Percentiles rank a stretch among this genome's conserved stretches.
Evolutionary conservation across 306 rosid genomes (phyloP).

Genomic region (Castanopsis chinensis): DNA sequence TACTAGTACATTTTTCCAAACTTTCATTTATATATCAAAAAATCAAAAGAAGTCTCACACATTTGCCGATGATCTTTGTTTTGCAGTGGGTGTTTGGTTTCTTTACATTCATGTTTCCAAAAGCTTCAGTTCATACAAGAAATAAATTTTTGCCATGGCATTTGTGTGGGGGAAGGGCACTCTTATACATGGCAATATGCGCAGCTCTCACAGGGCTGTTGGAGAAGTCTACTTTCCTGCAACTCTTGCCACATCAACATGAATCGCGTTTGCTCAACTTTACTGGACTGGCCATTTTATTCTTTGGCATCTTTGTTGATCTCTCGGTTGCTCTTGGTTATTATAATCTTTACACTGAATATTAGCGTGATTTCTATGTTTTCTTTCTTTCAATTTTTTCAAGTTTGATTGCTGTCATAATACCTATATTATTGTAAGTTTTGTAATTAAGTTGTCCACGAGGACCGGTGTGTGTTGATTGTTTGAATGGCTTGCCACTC

Average conservation of each 20-base stretch:
- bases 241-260: not conserved
- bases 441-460: not conserved
- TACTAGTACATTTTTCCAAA: too few species aligned
- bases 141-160: constrained; percentile 49
- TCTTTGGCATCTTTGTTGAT: constrained; percentile 73
- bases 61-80: not conserved
- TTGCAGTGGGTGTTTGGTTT: constrained; percentile 74
- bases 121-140: constrained; percentile 1
- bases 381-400: not conserved
- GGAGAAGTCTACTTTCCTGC: constrained; percentile 47
- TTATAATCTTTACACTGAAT: not conserved
- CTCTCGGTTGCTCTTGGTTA: constrained; percentile 37
- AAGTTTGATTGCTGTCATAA: not conserved
- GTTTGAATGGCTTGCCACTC: not conserved
- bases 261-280: constrained; percentile 57
- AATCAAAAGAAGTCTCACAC: not conserved
- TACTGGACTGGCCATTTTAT: constrained; percentile 57
- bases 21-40: too few species aligned
- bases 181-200: constrained; percentile 65
- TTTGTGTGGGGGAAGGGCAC: constrained; percentile 58
- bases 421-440: too few species aligned
- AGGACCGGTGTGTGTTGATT: not conserved
- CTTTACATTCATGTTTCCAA: constrained; percentile 37
- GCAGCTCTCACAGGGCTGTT: constrained; percentile 74
- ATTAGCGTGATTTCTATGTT: not conserved